A percentile compares a stretch with the other conserved stretches of the same genome.
Evolutionary conservation across 306 rosid genomes (phyloP).

Genomic region (Cucurbita ficifolia): DNA sequence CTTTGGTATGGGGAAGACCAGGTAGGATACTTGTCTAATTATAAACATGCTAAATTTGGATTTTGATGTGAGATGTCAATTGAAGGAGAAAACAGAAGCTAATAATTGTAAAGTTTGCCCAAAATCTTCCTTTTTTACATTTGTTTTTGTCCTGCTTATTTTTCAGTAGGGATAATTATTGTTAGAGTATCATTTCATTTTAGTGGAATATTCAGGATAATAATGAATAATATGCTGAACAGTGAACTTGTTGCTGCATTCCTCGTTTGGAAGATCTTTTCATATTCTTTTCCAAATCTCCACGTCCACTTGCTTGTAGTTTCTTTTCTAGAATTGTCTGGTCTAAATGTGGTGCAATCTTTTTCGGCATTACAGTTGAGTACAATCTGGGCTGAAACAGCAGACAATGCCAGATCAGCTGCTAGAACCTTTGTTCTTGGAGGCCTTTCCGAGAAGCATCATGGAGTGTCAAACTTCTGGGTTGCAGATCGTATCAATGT

Average conservation of each 20-base stretch:
- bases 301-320: background rate
- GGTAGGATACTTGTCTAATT: slow-evolving; percentile 26
- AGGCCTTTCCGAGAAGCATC: slow-evolving; percentile 77
- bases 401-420: slow-evolving; percentile 86
- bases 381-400: slow-evolving; percentile 98
- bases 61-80: background rate
- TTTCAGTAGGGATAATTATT: background rate
- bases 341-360: background rate
- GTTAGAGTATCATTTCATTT: background rate
- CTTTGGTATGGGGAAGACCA: slow-evolving; percentile 68
- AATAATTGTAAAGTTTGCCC: background rate
- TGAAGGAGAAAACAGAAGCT: background rate
- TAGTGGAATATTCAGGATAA: background rate
- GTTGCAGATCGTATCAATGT: slow-evolving; percentile 83
- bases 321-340: background rate
- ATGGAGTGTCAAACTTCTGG: slow-evolving; percentile 71
- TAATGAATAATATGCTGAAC: background rate
- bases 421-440: slow-evolving; percentile 82
- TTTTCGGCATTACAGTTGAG: slow-evolving; percentile 44
- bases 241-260: background rate
- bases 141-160: background rate
- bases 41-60: background rate
- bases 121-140: background rate
- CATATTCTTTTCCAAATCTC: background rate
- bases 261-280: background rate